Base-by-base conservation (phyloP, 306 rosid species). In the Senna tora region DNA sequence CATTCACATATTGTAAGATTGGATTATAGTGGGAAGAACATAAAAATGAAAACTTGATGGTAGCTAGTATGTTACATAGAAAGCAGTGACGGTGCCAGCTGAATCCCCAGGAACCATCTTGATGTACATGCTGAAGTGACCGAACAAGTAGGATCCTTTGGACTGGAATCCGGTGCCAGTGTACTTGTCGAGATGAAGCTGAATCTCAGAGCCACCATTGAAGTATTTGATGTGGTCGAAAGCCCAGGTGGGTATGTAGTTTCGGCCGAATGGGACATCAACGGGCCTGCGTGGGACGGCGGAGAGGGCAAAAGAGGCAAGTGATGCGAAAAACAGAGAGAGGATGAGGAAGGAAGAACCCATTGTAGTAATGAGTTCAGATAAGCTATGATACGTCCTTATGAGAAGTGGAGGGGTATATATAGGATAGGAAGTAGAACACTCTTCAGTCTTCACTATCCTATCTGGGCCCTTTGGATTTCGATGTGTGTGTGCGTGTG, bases 161-260 rank as follows among this genome's bases (percentile, higher is more conserved):
- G 94, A 90, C 76, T 90, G 96, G 77, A 90, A 88, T 60, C 96
- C 96, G 57, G 96, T 90, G 19, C 92, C 96, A 9, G 92, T 90
- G 83, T 86, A 83, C 9, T 86, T 90, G 77, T 90, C 96, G n/a
- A 90, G 90, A 47, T 43, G 41, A 41, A 90, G 92, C 68, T 79
- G 83, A 75, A 90, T 86, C 62, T 88, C 87, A 61, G 87, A 60
- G 67, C 92, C 96, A 1, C 86, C 92, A 36, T 83, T 81, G 71
- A 77, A 61, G 81, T 90, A 90, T 75, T 90, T 90, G 77, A 90
- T 90, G 77, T 88, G 96, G 70, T 90, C 94, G 66, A 79, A 88
- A 50, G 96, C 94, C 96, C 96, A 90, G 8, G 92, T 86, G 51
- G 96, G 96, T 39, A 30, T 45, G 65, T 90, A 90, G 85, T 90